Evolutionary conservation across 345 rosid species (phyloP), one percentile per base, ranked within the genome.

Genomic region (Alliaria petiolata): DNA sequence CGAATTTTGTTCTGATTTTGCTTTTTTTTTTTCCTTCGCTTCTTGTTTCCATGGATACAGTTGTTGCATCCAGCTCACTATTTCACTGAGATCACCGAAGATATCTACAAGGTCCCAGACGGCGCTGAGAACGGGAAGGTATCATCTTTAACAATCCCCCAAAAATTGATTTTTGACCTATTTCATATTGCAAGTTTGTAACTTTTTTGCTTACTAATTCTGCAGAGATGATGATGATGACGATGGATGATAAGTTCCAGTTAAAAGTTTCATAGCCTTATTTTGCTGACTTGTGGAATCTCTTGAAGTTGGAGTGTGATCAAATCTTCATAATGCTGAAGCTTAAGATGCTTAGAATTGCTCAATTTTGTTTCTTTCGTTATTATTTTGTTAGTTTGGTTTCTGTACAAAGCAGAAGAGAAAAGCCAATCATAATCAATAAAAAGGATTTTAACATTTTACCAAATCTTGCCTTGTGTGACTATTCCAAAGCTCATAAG

Each of bases 61-160:
- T 15, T 69, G 60, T 72, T 87, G 72, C 69, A 78, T 74, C 95
- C 96, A 1, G 98, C 92, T 28, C 71, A 63, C 31, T 90, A 95
- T 95, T 71, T 91, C 66, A 56, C 81, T 71, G 91, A 89, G 66
- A 85, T 89, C 22, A 81, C 85, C 1, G 76, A 51, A 55, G 96
- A 89, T 67, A 36, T 81, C 0, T 93, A 93, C 82, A 81, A 85
- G 68, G 92, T 89, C n/a, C 81, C 84, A 10, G 96, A 89, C 55
- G 1, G 38, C 0, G 78, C 81, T 1, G 90, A 81, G 8, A 83
- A 67, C 40, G 80, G 75, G 16, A 85, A 89, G 90, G 98, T 86
- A 83, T 25, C 47, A 39, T 53, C 45, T 7, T 25, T 39, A 19
- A 50, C 34, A 2, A 59, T 8, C 6, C 66, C 17, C 6, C 4